These are phyloP conservation scores for Seiridium unicorne DNA, from an alignment of 2,329 filamentous ascomycete genomes.

Conservation along the genomic window DNA sequence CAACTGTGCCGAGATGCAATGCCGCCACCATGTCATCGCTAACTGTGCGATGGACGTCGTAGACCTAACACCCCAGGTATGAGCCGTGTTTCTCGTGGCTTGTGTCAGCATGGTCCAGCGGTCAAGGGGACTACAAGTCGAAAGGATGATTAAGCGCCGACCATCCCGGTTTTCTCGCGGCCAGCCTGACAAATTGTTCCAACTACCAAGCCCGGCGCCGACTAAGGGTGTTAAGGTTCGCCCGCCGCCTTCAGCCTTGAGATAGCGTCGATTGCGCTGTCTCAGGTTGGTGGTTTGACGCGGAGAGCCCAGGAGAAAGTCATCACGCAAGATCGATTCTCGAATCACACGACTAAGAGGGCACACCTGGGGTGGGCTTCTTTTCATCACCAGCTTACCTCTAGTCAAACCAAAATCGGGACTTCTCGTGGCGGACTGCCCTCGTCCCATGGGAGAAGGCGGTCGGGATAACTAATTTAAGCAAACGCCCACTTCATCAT, in stretches of 20 bases:
- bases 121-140: background rate
- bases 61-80: background rate
- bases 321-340: background rate
- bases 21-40: background rate
- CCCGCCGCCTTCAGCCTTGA: conserved; percentile 6
- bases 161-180: background rate
- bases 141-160: background rate
- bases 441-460: background rate
- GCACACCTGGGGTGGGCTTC: background rate
- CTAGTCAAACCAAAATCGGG: background rate
- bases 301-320: background rate
- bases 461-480: background rate
- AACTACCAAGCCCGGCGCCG: background rate
- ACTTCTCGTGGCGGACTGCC: background rate
- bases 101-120: background rate
- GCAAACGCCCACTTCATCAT: background rate
- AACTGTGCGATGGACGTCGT: background rate
- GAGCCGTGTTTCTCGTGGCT: background rate
- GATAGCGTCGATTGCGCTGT: conserved; percentile 5
- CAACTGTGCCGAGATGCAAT: background rate
- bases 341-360: background rate
- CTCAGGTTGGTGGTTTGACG: conserved; percentile 4
- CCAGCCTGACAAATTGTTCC: background rate
- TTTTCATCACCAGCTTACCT: background rate
- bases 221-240: conserved; percentile 5